Base-by-base conservation (phyloP, 1,284 basidiomycete genomes). In the Boletellus dicymbophilus region DNA sequence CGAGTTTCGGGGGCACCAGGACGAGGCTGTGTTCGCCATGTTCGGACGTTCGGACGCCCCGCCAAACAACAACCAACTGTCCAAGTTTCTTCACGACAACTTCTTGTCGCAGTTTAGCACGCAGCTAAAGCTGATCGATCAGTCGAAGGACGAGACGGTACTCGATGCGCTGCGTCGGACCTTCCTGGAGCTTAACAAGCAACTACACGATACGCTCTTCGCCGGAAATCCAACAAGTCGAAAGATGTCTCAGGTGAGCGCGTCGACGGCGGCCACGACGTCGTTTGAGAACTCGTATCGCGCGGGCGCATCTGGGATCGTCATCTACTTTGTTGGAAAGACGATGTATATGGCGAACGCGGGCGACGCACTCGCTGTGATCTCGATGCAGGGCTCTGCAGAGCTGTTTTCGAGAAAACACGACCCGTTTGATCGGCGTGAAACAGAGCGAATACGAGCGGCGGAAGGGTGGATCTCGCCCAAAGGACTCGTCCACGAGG, bases 391-490 rank as follows among this genome's bases (percentile, higher is more conserved):
- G 44, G 94, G 93, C 1, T 81, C 82, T 20, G 90, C 93, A 0
- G 75, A 88, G 46, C 71, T 89, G 16, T 75, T 98, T 28, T 91
- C 94, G 21, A 80, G 77, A 59, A 85, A 87, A 61, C 97, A 99
- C 66, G 91, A 96, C 54, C 96, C 97, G 0, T 94, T 94, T 51
- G 91, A 97, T 63, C 81, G 88, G 22, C 75, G 77, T 18, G 97
- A 99, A 72, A 93, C 88, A 3, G 78, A 80, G 16, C 81, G 95
- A 20, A 98, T 99, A 54, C 86, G 97, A 27, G 77, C 84, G 0
- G 93, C 95, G 3, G 97, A 98, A 70, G 95, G 95, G 0, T 99
- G 93, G 91, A 89, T 99, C 33, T 95, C 95, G 6, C 90, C 93
- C n/a, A 86, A 90, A 55, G 96, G 96, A 7, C 77, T 90, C 26